A percentile compares a stretch with the other conserved stretches of the same genome.
Evolutionary conservation across 345 rosid genomes (phyloP).

Genomic region (rapeseed (Brassica napus)): Da-Ae NC_063440.1:18828501-18829000

Average conservation of each 20-base stretch:
- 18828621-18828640: neutral
- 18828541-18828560: neutral
- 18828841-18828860: neutral
- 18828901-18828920: slow-evolving; percentile 10
- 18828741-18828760: slow-evolving; percentile 23
- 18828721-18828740: slow-evolving; percentile 22
- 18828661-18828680: neutral
- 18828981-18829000: slow-evolving; percentile 34
- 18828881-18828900: slow-evolving; percentile 25
- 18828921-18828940: slow-evolving; percentile 23
- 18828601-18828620: neutral
- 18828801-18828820: slow-evolving; percentile 29
- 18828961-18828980: slow-evolving; percentile 27
- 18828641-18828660: neutral
- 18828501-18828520: neutral
- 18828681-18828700: neutral
- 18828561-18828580: neutral
- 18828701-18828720: slow-evolving; percentile 2
- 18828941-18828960: slow-evolving; percentile 32
- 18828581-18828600: neutral
- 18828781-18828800: slow-evolving; percentile 2
- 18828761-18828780: slow-evolving; percentile 29
- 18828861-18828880: slow-evolving; percentile 31
- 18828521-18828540: neutral
- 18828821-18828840: no score